Percentiles rank a stretch among this genome's conserved stretches.
Conservation (phyloP, 305 asterid genomes). For the Fraxinus velutina region DNA sequence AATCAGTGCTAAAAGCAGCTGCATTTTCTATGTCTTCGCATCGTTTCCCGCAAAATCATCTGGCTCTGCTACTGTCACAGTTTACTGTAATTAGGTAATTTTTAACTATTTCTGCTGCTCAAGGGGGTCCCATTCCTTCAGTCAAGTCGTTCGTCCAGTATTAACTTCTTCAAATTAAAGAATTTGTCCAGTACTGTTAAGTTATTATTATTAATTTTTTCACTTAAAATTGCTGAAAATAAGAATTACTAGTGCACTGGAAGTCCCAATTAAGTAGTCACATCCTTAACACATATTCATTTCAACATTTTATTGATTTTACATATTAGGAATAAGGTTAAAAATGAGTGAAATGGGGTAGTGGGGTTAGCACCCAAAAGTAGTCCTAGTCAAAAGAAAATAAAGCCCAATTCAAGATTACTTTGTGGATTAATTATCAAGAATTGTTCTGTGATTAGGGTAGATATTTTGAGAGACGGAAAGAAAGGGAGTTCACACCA, state of each 20-base stretch:
- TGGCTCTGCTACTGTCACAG: constrained; percentile 13
- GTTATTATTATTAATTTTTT: no score
- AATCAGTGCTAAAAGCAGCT: constrained; percentile 25
- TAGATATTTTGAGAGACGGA: background rate
- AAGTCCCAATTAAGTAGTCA: background rate
- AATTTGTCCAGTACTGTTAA: background rate
- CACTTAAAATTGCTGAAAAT: background rate
- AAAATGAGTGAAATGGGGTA: constrained; percentile 25
- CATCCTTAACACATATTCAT: constrained; percentile 13
- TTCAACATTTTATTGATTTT: background rate
- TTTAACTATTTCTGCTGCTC: background rate
- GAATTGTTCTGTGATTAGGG: background rate
- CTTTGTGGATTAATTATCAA: constrained; percentile 26
- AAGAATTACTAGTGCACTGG: background rate
- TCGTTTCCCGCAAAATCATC: constrained; percentile 17
- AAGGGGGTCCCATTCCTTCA: constrained; percentile 23
- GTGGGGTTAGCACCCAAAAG: constrained; percentile 38
- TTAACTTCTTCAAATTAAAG: constrained; percentile 25
- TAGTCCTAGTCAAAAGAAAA: constrained; percentile 27
- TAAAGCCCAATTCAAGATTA: constrained; percentile 25
- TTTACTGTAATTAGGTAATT: constrained; percentile 8
- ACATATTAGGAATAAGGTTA: constrained; percentile 34
- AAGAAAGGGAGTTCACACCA: background rate
- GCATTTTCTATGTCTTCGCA: background rate
- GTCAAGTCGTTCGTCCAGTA: constrained; percentile 14